These are phyloP conservation scores for Yamadazyma takamatsuzukensis DNA, from an alignment of 805 yeast genomes.

Conservation along the genomic window DNA sequence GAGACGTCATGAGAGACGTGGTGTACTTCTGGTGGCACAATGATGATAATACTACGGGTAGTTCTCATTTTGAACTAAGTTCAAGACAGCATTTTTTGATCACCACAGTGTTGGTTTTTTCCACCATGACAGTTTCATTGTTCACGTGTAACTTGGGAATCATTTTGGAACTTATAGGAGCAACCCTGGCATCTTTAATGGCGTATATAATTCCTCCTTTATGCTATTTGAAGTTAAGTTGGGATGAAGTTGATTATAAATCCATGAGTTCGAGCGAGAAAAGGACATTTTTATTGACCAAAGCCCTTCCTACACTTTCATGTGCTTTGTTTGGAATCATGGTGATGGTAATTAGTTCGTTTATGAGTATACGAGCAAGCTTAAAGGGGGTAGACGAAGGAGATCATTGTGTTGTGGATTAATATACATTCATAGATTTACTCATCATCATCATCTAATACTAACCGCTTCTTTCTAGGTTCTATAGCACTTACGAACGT, in stretches of 20 bases:
- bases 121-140: constrained; percentile 73
- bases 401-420: constrained; percentile 48
- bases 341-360: constrained; percentile 78
- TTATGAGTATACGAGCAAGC: constrained; percentile 59
- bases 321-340: constrained; percentile 70
- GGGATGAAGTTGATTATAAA: constrained; percentile 35
- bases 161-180: constrained; percentile 84
- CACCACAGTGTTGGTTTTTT: constrained; percentile 61
- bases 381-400: constrained; percentile 29
- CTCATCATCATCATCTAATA: constrained; percentile 26
- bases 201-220: constrained; percentile 90
- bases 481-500: constrained; percentile 11
- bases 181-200: constrained; percentile 88
- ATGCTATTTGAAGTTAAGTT: constrained; percentile 68
- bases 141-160: constrained; percentile 87
- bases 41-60: constrained; percentile 8
- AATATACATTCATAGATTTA: constrained; percentile 8
- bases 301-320: constrained; percentile 53
- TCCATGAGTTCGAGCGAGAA: constrained; percentile 18
- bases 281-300: constrained; percentile 24
- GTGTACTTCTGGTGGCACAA: constrained; percentile 20
- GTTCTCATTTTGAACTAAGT: constrained; percentile 39
- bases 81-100: constrained; percentile 53
- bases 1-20: constrained; percentile 80
- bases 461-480: constrained; percentile 18